Base-by-base conservation (phyloP, 2,329 filamentous ascomycete genomes). In the Tolypocladium endophyticum region DNA sequence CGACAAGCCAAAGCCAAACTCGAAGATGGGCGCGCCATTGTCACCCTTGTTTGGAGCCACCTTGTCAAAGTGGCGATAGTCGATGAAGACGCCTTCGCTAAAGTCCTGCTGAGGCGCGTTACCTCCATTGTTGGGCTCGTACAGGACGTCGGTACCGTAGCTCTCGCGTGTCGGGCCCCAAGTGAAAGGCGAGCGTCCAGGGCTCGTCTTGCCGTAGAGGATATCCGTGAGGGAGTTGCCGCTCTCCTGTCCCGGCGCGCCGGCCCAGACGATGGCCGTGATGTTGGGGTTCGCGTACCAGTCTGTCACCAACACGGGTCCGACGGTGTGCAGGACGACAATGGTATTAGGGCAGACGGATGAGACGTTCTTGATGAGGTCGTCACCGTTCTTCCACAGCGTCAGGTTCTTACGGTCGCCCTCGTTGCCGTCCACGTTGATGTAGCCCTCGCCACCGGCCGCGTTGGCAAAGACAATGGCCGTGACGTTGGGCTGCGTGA, bases 391-490 rank as follows among this genome's bases (percentile, higher is more conserved):
- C 61, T 87, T 81, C 93, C 93, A 97, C 0, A 96, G 79, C 0
- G 92, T 96, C 43, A 99, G 79, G 75, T 99, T 97, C 68, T 92
- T 92, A 58, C 94, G 87, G 72, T 97, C 93, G 60, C 94, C 94
- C 61, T 81, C 78, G 71, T 97, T 97, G 58, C 85, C 88, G 63
- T 92, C 93, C 1, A 95, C 83, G 35, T 76, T 81, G 68, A 97
- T 91, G 75, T 84, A 97, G 7, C 90, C 92, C 74, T 97, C 94
- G 58, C 93, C 93, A 4, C 88, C 84, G 70, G 92, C 82, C 18
- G 92, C 87, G 65, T 96, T 96, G 68, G 90, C 92, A 67, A 97
- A 97, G 14, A 97, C 92, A 50, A 99, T 82, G 64, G 92, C 79
- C 0, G 87, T 86, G 18, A 84, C 86, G 60, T 85, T 77, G n/a